Conservation (phyloP, 2,329 filamentous ascomycete genomes). For the Aspergillus sp. region DNA sequence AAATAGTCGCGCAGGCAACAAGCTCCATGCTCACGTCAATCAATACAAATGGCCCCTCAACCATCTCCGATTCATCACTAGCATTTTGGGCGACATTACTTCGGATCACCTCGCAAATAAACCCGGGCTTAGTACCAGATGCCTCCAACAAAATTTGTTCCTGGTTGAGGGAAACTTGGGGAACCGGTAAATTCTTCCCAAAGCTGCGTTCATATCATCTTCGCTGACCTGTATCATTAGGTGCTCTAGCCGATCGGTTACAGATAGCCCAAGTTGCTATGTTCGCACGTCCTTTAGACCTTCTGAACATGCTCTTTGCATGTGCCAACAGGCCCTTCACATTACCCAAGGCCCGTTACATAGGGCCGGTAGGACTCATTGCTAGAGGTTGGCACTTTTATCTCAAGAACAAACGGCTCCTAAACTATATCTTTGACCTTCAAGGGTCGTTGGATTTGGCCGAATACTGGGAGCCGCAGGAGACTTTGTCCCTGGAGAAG, state of each 20-base stretch:
- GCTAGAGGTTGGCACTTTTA: slow-evolving; percentile 45
- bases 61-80: slow-evolving; percentile 77
- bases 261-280: slow-evolving; percentile 67
- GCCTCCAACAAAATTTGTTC: slow-evolving; percentile 72
- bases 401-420: slow-evolving; percentile 43
- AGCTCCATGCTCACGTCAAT: slow-evolving; percentile 73
- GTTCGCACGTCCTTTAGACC: slow-evolving; percentile 65
- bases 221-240: slow-evolving; percentile 41
- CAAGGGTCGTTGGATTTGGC: slow-evolving; percentile 20
- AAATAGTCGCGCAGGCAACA: slow-evolving; percentile 67
- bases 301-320: slow-evolving; percentile 68
- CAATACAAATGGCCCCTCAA: slow-evolving; percentile 77
- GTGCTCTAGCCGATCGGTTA: slow-evolving; percentile 59
- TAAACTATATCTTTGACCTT: slow-evolving; percentile 54
- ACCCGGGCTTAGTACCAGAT: slow-evolving; percentile 67
- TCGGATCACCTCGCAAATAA: slow-evolving; percentile 65
- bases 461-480: slow-evolving; percentile 30
- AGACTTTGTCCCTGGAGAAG: slow-evolving; percentile 24
- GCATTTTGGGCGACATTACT: slow-evolving; percentile 71
- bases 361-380: slow-evolving; percentile 33
- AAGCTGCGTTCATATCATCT: slow-evolving; percentile 12
- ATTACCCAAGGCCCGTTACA: slow-evolving; percentile 22
- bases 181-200: slow-evolving; percentile 62
- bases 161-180: slow-evolving; percentile 84
- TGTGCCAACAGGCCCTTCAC: slow-evolving; percentile 61